Evolutionary conservation across 2,329 filamentous ascomycete species (phyloP).

Genomic region (Berkeleyomyces basicola): DNA sequence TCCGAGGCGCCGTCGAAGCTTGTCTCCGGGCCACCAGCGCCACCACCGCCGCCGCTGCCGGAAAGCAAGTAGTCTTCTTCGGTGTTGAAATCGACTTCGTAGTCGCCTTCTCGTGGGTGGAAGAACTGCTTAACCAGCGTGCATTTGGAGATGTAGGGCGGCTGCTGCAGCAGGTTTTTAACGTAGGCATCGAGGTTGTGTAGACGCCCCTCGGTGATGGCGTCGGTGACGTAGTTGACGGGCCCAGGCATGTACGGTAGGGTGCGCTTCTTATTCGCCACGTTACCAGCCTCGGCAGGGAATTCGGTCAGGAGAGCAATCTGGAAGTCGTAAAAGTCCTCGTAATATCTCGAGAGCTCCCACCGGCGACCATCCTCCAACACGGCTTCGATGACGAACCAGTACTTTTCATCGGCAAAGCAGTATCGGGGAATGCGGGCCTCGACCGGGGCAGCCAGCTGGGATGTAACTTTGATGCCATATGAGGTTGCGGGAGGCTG

Average conservation of each 20-base stretch:
- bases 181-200: conserved; percentile 93
- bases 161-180: conserved; percentile 72
- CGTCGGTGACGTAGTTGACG: conserved; percentile 95
- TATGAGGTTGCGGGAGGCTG: conserved; percentile 5
- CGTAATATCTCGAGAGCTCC: conserved; percentile 89
- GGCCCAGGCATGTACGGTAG: conserved; percentile 96
- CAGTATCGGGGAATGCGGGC: conserved; percentile 85
- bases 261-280: conserved; percentile 58
- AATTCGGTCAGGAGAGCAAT: conserved; percentile 87
- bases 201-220: conserved; percentile 81
- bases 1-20: background rate
- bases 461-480: conserved; percentile 27
- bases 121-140: conserved; percentile 82
- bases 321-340: conserved; percentile 98
- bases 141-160: conserved; percentile 68
- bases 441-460: conserved; percentile 57
- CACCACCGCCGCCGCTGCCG: conserved; percentile 32
- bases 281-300: conserved; percentile 81
- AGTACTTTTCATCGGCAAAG: conserved; percentile 95
- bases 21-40: background rate
- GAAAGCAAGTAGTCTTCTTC: conserved; percentile 66
- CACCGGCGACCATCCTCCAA: conserved; percentile 83
- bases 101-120: conserved; percentile 74
- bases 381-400: conserved; percentile 88
- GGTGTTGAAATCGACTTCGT: conserved; percentile 71